These are phyloP conservation scores for Polytolypa hystricis DNA, from an alignment of 2,329 filamentous ascomycete genomes.

Conservation along the genomic window DNA sequence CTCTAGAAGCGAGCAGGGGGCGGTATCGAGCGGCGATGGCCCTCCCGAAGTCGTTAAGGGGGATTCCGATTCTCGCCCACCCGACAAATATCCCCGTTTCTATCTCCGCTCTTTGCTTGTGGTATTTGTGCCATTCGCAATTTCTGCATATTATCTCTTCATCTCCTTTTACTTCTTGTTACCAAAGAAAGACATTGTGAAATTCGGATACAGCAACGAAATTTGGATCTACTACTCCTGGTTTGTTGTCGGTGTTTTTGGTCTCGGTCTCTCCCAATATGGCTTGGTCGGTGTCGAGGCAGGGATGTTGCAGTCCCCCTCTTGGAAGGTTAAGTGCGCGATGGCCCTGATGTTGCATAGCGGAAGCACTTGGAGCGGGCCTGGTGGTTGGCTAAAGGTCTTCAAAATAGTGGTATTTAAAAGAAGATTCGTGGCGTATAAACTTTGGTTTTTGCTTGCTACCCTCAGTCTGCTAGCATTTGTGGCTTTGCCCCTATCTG, in stretches of 20 bases:
- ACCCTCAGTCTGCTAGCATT: background rate
- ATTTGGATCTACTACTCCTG: constrained; percentile 8
- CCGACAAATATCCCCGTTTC: too few relatives aligned
- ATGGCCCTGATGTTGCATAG: constrained; percentile 6
- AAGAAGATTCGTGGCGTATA: background rate
- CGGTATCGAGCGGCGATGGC: too few relatives aligned
- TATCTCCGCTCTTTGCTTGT: background rate
- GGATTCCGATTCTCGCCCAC: too few relatives aligned
- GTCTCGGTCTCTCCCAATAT: constrained; percentile 6
- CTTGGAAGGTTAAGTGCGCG: constrained; percentile 4
- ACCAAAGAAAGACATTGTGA: background rate
- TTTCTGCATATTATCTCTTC: background rate
- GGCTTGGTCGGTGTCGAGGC: constrained; percentile 7
- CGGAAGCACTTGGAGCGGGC: background rate
- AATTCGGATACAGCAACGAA: constrained; percentile 4
- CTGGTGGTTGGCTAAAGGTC: background rate
- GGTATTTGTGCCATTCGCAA: background rate
- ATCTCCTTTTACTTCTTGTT: background rate
- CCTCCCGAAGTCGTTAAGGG: too few relatives aligned
- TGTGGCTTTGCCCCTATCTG: constrained; percentile 7
- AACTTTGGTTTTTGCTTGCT: constrained; percentile 2
- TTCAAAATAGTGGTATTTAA: background rate
- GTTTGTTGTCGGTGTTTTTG: constrained; percentile 9
- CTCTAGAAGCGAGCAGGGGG: too few relatives aligned
- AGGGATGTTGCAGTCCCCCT: constrained; percentile 7